Conservation (phyloP, 306 rosid species). For the Vachellia pachyceras region DNA sequence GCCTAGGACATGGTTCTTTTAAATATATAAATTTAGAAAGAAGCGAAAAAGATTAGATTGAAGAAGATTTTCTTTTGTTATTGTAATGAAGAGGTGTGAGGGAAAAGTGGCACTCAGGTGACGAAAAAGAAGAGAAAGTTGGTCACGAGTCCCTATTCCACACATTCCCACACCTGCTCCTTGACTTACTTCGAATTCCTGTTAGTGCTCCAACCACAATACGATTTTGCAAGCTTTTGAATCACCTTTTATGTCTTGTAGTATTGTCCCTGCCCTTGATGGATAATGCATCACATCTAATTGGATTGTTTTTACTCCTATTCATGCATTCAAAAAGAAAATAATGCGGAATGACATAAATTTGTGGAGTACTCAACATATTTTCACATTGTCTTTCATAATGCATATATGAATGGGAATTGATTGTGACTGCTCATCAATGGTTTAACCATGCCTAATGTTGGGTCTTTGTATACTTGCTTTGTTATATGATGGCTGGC, state of each 20-base stretch:
- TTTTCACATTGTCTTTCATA: background rate
- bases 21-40: background rate
- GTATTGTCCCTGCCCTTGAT: background rate
- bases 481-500: background rate
- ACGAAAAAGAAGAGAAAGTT: conserved; percentile 31
- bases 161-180: conserved; percentile 6
- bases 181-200: conserved; percentile 1
- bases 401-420: background rate
- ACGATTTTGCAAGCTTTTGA: conserved; percentile 9
- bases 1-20: conserved; percentile 26
- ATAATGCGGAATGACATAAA: background rate
- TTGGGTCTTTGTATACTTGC: background rate
- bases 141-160: conserved; percentile 20
- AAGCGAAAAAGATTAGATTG: conserved; percentile 22
- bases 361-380: background rate
- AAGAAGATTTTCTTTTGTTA: background rate
- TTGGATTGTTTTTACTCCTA: background rate
- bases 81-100: background rate
- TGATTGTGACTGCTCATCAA: background rate
- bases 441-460: background rate
- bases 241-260: background rate
- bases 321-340: background rate
- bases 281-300: background rate
- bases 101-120: conserved; percentile 12
- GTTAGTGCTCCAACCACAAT: conserved; percentile 22